phyloP scores from a whole-genome alignment of 2,329 filamentous ascomycete genomes.

The Xylariaceae sp. region DNA sequence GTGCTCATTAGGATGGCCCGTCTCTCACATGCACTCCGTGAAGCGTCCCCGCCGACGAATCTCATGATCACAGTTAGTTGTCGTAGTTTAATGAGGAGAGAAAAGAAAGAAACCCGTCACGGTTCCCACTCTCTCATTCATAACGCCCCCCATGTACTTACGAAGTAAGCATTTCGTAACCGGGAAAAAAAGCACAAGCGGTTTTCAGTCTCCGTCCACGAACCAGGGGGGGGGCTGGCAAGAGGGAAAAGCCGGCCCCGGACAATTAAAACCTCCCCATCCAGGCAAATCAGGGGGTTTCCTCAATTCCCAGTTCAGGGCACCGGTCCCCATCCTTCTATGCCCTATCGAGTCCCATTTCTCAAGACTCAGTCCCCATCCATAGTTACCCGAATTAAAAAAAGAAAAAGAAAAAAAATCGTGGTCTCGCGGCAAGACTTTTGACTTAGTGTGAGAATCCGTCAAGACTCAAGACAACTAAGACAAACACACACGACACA shows the following conservation, averaged over 20 bases:
- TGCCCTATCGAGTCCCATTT: not conserved
- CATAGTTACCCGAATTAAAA: not conserved
- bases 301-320: too few species aligned
- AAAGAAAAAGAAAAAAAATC: not conserved
- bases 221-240: not conserved
- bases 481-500: not conserved
- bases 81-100: too few species aligned
- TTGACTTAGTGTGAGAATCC: too few species aligned
- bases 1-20: too few species aligned
- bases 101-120: too few species aligned
- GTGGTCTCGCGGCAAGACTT: not conserved
- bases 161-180: not conserved
- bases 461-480: too few species aligned
- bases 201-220: not conserved
- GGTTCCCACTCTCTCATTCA: too few species aligned
- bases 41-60: too few species aligned
- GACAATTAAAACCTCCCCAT: not conserved
- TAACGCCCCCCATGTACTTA: not conserved
- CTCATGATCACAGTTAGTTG: too few species aligned
- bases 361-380: too few species aligned
- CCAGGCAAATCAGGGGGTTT: not conserved
- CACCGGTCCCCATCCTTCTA: not conserved
- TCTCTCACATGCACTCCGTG: too few species aligned
- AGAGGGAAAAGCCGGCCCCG: not conserved
- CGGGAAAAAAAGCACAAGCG: not conserved